Conservation (phyloP, 2,329 filamentous ascomycete species). For the Claviceps quebecensis region DNA sequence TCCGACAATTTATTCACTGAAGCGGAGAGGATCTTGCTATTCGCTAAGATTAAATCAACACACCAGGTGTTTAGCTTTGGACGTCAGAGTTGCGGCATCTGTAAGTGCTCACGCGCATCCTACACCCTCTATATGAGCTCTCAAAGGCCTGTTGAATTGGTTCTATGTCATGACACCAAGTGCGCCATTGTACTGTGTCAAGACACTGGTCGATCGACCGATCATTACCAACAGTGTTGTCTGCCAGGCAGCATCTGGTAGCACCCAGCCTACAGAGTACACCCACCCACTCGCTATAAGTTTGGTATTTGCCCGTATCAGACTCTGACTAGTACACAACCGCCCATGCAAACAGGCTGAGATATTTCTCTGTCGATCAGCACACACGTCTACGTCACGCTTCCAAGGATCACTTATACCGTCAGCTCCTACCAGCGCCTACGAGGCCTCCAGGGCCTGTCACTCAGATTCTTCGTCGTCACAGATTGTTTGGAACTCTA, state of each 20-base stretch:
- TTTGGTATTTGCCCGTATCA: not conserved
- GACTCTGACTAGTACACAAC: not conserved
- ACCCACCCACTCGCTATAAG: not conserved
- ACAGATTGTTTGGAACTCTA: not conserved
- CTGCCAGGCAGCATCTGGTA: not conserved
- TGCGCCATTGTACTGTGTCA: not conserved
- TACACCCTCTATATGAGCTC: not conserved
- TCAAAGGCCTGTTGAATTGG: not conserved
- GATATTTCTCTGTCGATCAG: not conserved
- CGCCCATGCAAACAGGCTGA: not conserved
- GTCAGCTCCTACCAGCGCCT: not conserved
- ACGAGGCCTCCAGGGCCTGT: not conserved
- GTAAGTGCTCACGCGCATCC: too few relatives aligned
- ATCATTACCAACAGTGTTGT: not conserved
- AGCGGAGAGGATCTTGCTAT: too few relatives aligned
- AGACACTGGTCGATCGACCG: constrained; percentile 2
- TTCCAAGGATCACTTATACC: not conserved
- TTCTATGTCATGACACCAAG: not conserved
- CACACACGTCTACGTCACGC: constrained; percentile 3
- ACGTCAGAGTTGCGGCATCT: too few relatives aligned
- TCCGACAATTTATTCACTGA: too few relatives aligned
- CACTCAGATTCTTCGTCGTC: not conserved
- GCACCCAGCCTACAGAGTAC: not conserved
- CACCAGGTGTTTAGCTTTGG: too few relatives aligned
- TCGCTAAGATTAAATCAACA: too few relatives aligned